Percentiles rank a stretch among this genome's conserved stretches.
phyloP scores from a whole-genome alignment of 768 basidiomycete species.

The Trametes cinnabarina region DNA sequence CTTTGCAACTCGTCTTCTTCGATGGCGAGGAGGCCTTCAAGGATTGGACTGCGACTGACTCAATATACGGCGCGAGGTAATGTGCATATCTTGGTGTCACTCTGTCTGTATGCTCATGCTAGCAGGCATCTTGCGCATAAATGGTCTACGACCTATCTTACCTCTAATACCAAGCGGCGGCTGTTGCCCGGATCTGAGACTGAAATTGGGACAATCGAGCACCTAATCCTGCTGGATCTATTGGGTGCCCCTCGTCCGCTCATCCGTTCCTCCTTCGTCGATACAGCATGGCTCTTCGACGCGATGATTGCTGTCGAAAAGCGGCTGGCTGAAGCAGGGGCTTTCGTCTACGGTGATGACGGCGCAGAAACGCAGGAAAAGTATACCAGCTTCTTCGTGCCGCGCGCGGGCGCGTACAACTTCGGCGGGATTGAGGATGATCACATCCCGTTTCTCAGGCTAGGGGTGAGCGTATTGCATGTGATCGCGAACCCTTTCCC shows the following conservation, averaged over 20 bases:
- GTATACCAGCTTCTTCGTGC: conserved; percentile 67
- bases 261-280: conserved; percentile 77
- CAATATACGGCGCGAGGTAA: conserved; percentile 92
- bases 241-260: conserved; percentile 74
- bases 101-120: conserved; percentile 2
- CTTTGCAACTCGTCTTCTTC: conserved; percentile 90
- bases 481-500: conserved; percentile 91
- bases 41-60: conserved; percentile 86
- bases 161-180: conserved; percentile 58
- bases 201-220: conserved; percentile 78
- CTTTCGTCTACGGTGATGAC: conserved; percentile 51
- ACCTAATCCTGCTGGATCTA: conserved; percentile 90
- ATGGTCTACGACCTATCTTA: conserved; percentile 72
- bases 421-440: conserved; percentile 82
- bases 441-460: conserved; percentile 82
- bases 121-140: conserved; percentile 81
- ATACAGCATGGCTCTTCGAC: conserved; percentile 94
- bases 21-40: conserved; percentile 98
- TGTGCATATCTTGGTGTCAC: conserved; percentile 4
- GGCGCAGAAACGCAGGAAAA: conserved; percentile 39
- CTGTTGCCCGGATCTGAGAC: conserved; percentile 49
- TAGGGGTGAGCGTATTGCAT: conserved; percentile 87
- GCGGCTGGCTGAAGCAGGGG: conserved; percentile 62
- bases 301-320: conserved; percentile 69
- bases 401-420: conserved; percentile 41